These are phyloP conservation scores for Tulasnella sp. DNA, from an alignment of 768 basidiomycete genomes.

Conservation along the genomic window DNA sequence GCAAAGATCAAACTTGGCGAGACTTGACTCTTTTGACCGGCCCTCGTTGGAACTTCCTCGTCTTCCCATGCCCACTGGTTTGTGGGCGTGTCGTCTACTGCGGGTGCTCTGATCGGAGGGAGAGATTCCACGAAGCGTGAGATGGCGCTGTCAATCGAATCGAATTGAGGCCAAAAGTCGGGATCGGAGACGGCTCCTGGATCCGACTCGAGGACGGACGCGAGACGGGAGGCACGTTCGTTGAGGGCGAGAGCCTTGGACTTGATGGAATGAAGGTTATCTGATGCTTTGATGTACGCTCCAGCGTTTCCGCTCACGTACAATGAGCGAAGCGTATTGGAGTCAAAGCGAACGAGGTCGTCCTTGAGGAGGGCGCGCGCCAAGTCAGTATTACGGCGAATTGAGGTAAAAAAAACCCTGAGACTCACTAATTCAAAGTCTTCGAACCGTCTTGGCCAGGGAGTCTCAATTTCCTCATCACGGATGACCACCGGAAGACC, in stretches of 20 bases:
- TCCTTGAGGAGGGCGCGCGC: slow-evolving; percentile 43
- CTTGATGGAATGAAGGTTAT: slow-evolving; percentile 56
- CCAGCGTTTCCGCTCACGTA: slow-evolving; percentile 50
- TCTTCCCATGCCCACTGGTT: slow-evolving; percentile 6
- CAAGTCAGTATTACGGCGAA: slow-evolving; percentile 1
- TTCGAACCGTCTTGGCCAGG: slow-evolving; percentile 67
- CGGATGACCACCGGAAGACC: slow-evolving; percentile 59
- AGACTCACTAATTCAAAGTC: slow-evolving; percentile 56
- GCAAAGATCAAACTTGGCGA: slow-evolving; percentile 7
- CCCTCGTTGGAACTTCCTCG: background rate
- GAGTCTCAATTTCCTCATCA: slow-evolving; percentile 60
- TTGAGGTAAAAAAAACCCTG: background rate
- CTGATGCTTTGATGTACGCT: slow-evolving; percentile 42
- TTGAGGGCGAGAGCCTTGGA: slow-evolving; percentile 72
- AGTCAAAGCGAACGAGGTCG: slow-evolving; percentile 45
- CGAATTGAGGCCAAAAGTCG: slow-evolving; percentile 16
- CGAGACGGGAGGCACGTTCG: slow-evolving; percentile 54
- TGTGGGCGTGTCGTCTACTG: background rate
- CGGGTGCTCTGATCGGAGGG: background rate
- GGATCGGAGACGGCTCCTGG: slow-evolving; percentile 1
- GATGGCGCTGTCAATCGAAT: slow-evolving; percentile 14
- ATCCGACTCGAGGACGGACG: slow-evolving; percentile 28
- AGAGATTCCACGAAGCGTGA: slow-evolving; percentile 8
- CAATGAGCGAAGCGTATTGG: slow-evolving; percentile 44
- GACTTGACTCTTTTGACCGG: background rate